Base-by-base conservation (phyloP, 75 land plant species). In the Azolla pinnata region DNA sequence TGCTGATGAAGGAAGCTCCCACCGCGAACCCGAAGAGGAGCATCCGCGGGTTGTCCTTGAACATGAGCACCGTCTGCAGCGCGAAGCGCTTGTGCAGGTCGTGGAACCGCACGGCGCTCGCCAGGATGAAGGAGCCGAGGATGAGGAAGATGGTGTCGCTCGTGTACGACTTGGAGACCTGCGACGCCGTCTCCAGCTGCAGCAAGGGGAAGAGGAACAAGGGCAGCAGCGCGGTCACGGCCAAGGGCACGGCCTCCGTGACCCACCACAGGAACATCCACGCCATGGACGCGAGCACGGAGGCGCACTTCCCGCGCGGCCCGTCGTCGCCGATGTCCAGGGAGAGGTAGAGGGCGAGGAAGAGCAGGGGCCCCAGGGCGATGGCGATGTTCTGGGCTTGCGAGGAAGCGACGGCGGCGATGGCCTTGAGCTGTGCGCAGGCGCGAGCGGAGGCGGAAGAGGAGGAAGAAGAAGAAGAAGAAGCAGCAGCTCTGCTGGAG, bases 221-320 rank as follows among this genome's bases (percentile, higher is more conserved):
- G 0, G 92, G 97, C 9, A 81, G 17, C 70, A 90, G 76, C 34
- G 97, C 85, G 23, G 97, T 77, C 35, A 87, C 45, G 28, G 88
- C 80, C 68, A 90, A 63, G 0, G 97, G 92, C 9, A 90, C 84
- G 19, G 97, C 87, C 57, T 90, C 97, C 20, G 80, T 74, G 47
- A 87, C 55, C 97, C 97, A 90, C 92, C 97, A 90, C 0, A 77
- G 9, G 59, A 82, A 83, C 5, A 90, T 53, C 97, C 97, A 90
- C 14, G 67, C 59, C 12, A 90, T 75, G 23, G 69, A 75, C 0
- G 61, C 97, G 66, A 90, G 35, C 97, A 84, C 83, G 18, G 67
- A 33, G 50, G 66, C 44, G 4, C 66, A 55, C 10, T 3, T 38
- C 27, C 62, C 60, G 12, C 58, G 60, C n/a, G n/a, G n/a, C n/a